Conservation (phyloP, 2,329 filamentous ascomycete species). For the Didymella lethalis region DNA sequence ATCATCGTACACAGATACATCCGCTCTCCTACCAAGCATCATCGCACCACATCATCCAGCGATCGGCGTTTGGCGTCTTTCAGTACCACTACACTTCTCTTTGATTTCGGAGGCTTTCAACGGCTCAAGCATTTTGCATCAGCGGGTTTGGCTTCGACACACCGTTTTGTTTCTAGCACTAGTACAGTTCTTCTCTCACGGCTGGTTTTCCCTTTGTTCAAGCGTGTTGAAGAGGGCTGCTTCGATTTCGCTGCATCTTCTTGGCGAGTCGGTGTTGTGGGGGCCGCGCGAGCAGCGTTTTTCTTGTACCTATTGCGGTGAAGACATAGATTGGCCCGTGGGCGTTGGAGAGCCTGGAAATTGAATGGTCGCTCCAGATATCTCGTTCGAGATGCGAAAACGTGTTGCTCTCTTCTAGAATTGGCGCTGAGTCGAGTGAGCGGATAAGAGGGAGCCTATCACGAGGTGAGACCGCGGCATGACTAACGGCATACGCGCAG, state of each 20-base stretch:
- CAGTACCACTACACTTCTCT: slow-evolving; percentile 6
- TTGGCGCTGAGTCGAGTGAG: too few relatives aligned
- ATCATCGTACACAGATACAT: slow-evolving; percentile 14
- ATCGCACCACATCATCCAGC: slow-evolving; percentile 35
- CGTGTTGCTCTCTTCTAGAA: background rate
- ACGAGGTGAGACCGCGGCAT: too few relatives aligned
- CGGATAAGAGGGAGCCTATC: too few relatives aligned
- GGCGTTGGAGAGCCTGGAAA: background rate
- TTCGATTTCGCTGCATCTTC: slow-evolving; percentile 7
- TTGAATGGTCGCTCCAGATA: background rate
- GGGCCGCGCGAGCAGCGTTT: background rate
- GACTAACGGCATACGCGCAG: too few relatives aligned
- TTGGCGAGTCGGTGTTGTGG: background rate
- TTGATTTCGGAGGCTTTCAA: slow-evolving; percentile 1
- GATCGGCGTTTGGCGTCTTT: slow-evolving; percentile 38
- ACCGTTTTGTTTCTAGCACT: background rate
- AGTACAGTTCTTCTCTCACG: slow-evolving; percentile 2
- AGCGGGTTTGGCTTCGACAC: slow-evolving; percentile 11
- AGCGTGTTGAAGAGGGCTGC: slow-evolving; percentile 6
- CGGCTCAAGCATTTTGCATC: slow-evolving; percentile 15
- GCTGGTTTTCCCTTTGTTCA: slow-evolving; percentile 1
- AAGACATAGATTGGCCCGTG: background rate
- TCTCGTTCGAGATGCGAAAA: background rate
- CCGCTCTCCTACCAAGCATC: slow-evolving; percentile 20
- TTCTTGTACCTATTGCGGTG: slow-evolving; percentile 1